These are phyloP conservation scores for Aureobasidium sp. DNA, from an alignment of 2,329 filamentous ascomycete genomes.

Conservation along the genomic window DNA sequence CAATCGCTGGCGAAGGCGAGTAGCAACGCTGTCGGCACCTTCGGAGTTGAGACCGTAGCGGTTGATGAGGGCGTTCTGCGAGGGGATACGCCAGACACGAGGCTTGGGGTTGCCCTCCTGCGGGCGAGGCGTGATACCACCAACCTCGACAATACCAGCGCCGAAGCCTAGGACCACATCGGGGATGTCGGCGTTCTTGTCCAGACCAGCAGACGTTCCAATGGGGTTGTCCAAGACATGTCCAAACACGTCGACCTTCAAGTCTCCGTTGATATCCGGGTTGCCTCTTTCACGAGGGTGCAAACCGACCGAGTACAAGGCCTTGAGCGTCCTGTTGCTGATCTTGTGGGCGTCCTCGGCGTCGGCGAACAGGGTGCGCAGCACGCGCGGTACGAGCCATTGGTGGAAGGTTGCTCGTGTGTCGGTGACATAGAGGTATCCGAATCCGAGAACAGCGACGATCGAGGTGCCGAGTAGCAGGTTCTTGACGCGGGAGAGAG, in stretches of 20 bases:
- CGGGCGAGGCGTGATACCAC: slow-evolving; percentile 77
- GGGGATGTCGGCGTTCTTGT: slow-evolving; percentile 87
- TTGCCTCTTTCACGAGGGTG: slow-evolving; percentile 74
- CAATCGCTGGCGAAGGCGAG: slow-evolving; percentile 66
- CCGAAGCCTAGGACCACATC: slow-evolving; percentile 78
- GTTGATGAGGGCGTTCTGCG: slow-evolving; percentile 83
- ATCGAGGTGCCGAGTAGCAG: slow-evolving; percentile 47
- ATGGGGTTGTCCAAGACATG: slow-evolving; percentile 73
- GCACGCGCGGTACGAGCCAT: slow-evolving; percentile 47
- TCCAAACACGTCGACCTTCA: slow-evolving; percentile 64
- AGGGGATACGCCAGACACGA: slow-evolving; percentile 77
- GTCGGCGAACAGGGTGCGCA: slow-evolving; percentile 61
- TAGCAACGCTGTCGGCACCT: slow-evolving; percentile 80
- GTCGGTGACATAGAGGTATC: slow-evolving; percentile 45
- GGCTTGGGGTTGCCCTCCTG: slow-evolving; percentile 83
- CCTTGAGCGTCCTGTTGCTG: slow-evolving; percentile 62
- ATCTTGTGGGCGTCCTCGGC: slow-evolving; percentile 88
- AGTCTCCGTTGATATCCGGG: slow-evolving; percentile 43
- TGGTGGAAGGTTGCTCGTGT: slow-evolving; percentile 45
- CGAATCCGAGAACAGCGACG: slow-evolving; percentile 36
- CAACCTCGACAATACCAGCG: slow-evolving; percentile 81
- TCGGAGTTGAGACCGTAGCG: slow-evolving; percentile 90
- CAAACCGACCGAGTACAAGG: slow-evolving; percentile 63
- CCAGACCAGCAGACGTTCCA: slow-evolving; percentile 88
- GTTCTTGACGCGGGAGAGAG: slow-evolving; percentile 39